These are phyloP conservation scores for Camelina sativa DNA, from an alignment of 345 rosid genomes.

Conservation along the genomic window DNA sequence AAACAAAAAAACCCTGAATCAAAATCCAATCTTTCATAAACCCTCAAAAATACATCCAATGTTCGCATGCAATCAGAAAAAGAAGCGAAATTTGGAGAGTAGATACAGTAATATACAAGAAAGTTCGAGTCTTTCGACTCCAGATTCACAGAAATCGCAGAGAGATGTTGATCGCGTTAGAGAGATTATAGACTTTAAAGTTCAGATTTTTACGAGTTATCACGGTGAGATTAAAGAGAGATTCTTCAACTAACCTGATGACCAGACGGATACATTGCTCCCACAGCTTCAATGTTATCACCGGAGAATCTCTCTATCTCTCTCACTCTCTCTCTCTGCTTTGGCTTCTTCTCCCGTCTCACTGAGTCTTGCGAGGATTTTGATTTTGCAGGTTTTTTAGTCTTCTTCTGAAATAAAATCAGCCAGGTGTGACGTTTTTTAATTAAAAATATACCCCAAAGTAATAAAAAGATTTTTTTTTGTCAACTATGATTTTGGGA, in stretches of 20 bases:
- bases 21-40: not conserved
- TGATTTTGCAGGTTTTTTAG: not conserved
- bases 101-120: not conserved
- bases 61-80: slow-evolving; percentile 35
- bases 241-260: slow-evolving; percentile 35
- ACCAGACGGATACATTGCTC: slow-evolving; percentile 33
- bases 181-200: not conserved
- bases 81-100: slow-evolving; percentile 8
- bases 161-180: not conserved
- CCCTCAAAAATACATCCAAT: slow-evolving; percentile 24
- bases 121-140: not conserved
- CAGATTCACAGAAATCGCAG: not conserved
- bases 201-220: not conserved
- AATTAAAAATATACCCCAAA: not conserved
- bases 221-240: not conserved
- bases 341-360: slow-evolving; percentile 18
- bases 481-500: too few relatives aligned
- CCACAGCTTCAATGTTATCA: not conserved
- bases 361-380: not conserved
- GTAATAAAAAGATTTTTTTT: too few relatives aligned
- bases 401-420: not conserved
- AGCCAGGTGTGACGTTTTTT: not conserved
- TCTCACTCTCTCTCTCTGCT: not conserved
- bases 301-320: slow-evolving; percentile 25
- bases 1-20: not conserved